These are phyloP conservation scores for Massarina eburnea DNA, from an alignment of 2,329 filamentous ascomycete species.

Conservation along the genomic window DNA sequence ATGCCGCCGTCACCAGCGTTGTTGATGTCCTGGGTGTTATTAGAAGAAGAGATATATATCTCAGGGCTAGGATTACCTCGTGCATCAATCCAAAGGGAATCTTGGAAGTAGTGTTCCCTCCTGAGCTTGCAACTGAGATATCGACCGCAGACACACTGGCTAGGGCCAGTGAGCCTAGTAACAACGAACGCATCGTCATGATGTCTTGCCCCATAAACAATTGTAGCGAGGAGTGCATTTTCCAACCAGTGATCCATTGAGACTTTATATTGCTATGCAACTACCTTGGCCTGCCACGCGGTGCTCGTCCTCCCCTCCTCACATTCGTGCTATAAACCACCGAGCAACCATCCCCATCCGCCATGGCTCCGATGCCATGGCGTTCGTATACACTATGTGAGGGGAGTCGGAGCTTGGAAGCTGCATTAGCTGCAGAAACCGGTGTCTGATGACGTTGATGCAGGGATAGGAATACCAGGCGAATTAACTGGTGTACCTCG, in stretches of 20 bases:
- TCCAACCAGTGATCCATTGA: too few species aligned
- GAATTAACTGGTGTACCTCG: background rate
- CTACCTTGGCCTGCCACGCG: too few species aligned
- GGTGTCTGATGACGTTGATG: background rate
- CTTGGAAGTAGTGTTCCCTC: constrained; percentile 14
- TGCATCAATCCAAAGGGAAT: constrained; percentile 18
- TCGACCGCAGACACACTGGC: constrained; percentile 8
- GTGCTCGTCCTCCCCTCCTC: too few species aligned
- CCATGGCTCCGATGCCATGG: background rate
- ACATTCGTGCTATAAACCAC: background rate
- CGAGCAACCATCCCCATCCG: background rate
- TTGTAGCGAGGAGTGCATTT: background rate
- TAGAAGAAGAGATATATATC: background rate
- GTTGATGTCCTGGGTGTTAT: constrained; percentile 56
- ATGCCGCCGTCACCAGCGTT: constrained; percentile 70
- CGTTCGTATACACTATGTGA: background rate
- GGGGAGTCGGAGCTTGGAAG: background rate
- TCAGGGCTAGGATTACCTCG: constrained; percentile 6
- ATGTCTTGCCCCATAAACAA: background rate
- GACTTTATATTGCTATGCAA: too few species aligned
- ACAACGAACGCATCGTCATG: constrained; percentile 5
- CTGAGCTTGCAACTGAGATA: constrained; percentile 12
- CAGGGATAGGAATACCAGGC: constrained; percentile 2
- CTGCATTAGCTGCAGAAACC: background rate
- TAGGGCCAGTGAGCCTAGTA: constrained; percentile 7